These are phyloP conservation scores for Plectranthus barbatus DNA, from an alignment of 257 asterid species.

Conservation along the genomic window DNA sequence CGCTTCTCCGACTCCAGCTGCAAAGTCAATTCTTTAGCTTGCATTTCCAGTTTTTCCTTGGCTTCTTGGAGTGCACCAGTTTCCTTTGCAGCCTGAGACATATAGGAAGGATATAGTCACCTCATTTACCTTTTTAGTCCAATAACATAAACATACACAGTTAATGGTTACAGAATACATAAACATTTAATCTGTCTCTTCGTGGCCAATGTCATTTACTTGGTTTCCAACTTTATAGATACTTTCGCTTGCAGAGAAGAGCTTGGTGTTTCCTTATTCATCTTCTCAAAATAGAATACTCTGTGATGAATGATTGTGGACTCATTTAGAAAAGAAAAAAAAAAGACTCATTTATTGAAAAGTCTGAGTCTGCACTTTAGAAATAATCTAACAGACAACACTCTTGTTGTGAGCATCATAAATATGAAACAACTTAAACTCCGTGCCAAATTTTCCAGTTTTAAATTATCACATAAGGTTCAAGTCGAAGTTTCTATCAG, in stretches of 20 bases:
- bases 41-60: slow-evolving; percentile 57
- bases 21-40: slow-evolving; percentile 66
- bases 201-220: background rate
- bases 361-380: background rate
- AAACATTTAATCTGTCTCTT: too few relatives aligned
- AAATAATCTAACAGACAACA: background rate
- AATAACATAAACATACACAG: background rate
- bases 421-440: background rate
- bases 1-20: slow-evolving; percentile 67
- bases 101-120: slow-evolving; percentile 4
- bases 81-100: slow-evolving; percentile 77
- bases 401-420: background rate
- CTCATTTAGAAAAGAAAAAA: background rate
- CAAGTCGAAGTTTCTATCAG: background rate
- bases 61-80: slow-evolving; percentile 89
- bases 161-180: background rate
- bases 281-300: background rate
- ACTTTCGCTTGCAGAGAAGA: background rate
- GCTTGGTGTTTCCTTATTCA: background rate
- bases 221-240: background rate
- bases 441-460: background rate
- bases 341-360: background rate
- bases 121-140: background rate
- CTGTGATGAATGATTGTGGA: background rate
- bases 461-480: background rate